Evolutionary conservation across 225 moss, liverwort and hornwort species (phyloP).

Genomic region (Pseudisothecium myosuroides): DNA sequence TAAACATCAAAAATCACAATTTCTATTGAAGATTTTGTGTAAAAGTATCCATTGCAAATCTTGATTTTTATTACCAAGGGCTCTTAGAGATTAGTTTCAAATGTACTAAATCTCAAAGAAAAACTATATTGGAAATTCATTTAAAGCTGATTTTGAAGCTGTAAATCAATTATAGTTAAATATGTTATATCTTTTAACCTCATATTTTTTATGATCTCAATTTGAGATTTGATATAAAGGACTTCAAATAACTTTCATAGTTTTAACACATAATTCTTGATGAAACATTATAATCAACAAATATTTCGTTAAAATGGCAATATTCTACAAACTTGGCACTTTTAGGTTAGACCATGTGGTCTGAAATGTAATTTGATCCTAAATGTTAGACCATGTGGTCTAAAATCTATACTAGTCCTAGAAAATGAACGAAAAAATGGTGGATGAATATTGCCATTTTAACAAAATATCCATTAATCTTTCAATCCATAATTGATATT

Average conservation of each 20-base stretch:
- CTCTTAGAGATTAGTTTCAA: background rate
- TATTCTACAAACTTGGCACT: too few species aligned
- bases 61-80: background rate
- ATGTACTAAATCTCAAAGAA: rapidly evolving
- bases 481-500: background rate
- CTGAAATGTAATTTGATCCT: too few species aligned
- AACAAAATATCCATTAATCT: too few species aligned
- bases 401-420: too few species aligned
- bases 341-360: too few species aligned
- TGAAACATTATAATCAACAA: background rate
- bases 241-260: background rate
- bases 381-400: too few species aligned
- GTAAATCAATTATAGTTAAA: background rate
- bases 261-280: too few species aligned
- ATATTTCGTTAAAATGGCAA: too few species aligned
- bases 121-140: background rate
- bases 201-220: background rate
- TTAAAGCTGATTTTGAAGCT: background rate
- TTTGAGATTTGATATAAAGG: background rate
- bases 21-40: background rate
- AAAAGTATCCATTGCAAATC: background rate
- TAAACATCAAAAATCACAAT: too few species aligned
- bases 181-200: background rate
- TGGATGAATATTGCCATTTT: too few species aligned
- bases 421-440: too few species aligned